Evolutionary conservation across 148 eudicot genomes (phyloP).

Genomic region (Nyssa sinensis): DNA sequence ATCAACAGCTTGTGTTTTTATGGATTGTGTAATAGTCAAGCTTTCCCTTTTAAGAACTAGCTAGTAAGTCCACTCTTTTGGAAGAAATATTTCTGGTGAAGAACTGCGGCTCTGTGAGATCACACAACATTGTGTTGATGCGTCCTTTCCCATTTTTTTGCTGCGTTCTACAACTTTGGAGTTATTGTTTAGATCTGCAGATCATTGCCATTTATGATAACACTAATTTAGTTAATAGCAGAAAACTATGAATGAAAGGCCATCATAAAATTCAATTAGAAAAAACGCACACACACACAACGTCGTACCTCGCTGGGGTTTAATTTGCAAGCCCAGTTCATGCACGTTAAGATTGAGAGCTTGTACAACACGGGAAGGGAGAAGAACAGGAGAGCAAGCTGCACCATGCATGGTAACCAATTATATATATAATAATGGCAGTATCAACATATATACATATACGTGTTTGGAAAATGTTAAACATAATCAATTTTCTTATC

Average conservation of each 20-base stretch:
- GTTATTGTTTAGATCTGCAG: constrained; percentile 26
- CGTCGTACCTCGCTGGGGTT: constrained; percentile 42
- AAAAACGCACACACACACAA: no score
- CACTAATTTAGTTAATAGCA: neutral
- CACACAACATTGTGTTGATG: constrained; percentile 22
- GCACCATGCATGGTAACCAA: constrained; percentile 7
- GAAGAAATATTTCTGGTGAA: constrained; percentile 64
- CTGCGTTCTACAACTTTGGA: constrained; percentile 9
- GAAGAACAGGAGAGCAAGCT: constrained; percentile 71
- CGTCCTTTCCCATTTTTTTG: constrained; percentile 24
- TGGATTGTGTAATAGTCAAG: neutral
- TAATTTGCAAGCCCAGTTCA: constrained; percentile 42
- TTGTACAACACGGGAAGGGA: constrained; percentile 68
- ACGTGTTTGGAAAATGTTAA: no score
- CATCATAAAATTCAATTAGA: no score
- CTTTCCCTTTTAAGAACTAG: neutral
- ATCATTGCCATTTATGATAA: neutral
- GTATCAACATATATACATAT: no score
- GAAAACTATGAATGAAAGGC: no score
- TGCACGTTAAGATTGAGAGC: constrained; percentile 67
- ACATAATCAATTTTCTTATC: no score
- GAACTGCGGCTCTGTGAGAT: constrained; percentile 25
- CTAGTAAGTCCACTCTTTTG: constrained; percentile 82
- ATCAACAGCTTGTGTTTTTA: neutral
- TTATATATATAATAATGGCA: no score